Base-by-base conservation (phyloP, 2,329 filamentous ascomycete genomes). In the Lecanoromycetidae sp. region DNA sequence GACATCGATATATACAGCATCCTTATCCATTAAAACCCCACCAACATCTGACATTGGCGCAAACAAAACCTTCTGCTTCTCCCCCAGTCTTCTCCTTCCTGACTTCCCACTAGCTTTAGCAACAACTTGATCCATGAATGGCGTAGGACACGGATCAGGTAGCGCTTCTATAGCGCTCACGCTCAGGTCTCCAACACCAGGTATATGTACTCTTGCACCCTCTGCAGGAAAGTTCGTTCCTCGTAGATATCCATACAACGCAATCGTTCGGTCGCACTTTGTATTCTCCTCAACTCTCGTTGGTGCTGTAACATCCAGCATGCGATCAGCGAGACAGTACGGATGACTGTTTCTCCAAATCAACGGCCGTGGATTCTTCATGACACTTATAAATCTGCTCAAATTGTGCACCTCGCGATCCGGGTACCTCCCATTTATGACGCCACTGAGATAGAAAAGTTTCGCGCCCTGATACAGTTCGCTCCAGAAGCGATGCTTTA, bases 21-120 rank as follows among this genome's bases (percentile, higher is more conserved):
- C 91, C 52, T 94, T 94, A 56, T 98, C 91, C 43, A 98, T 90
- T 61, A 96, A 80, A 10, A 98, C 77, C 58, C 91, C 91, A 55
- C 88, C 93, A 27, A 94, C 87, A 65, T 98, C 91, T 22, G 88
- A 94, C 90, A 98, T 96, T 27, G 91, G 93, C 2, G 91, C 93
- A 64, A 95, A 93, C 4, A 98, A 70, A 57, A 93, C 79, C 68
- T 95, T 95, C 61, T 98, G 90, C 66, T 96, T 98, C 61, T 98
- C 91, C 26, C 93, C 91, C 12, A 98, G 68, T 48, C 88, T 76
- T 58, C 82, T 79, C 54, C 87, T 74, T 33, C 81, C 82, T 27
- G 80, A 80, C 64, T 94, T 94, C 3, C 90, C 90, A 0, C 81
- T 80, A 2, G 79, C 77, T 61, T 94, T 94, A 32, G 86, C 85